Evolutionary conservation across 768 basidiomycete species (phyloP).

Genomic region (Pholiota molesta): DNA sequence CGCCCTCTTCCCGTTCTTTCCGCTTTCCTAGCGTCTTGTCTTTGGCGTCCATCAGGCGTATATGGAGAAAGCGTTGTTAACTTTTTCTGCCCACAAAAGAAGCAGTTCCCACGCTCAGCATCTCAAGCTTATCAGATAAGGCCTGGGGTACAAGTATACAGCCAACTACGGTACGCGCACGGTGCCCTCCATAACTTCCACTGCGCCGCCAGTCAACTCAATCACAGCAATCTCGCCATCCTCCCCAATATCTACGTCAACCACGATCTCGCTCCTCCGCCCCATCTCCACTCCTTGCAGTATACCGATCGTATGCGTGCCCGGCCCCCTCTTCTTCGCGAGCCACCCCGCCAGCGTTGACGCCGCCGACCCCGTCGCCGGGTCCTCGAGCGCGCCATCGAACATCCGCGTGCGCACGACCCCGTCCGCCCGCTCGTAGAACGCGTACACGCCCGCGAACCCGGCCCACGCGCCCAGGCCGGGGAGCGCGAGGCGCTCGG

Average conservation of each 20-base stretch:
- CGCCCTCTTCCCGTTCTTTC: conserved; percentile 22
- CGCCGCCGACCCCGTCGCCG: conserved; percentile 50
- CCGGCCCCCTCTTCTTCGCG: conserved; percentile 36
- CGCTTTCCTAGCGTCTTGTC: conserved; percentile 22
- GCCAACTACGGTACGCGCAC: not conserved
- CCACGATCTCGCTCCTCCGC: conserved; percentile 42
- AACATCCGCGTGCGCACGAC: conserved; percentile 45
- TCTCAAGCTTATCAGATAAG: not conserved
- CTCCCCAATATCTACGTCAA: conserved; percentile 35
- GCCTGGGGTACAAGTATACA: not conserved
- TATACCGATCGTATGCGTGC: conserved; percentile 39
- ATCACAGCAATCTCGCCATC: conserved; percentile 33
- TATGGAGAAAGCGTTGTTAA: not conserved
- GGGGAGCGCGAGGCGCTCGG: conserved; percentile 27
- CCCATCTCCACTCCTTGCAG: conserved; percentile 52
- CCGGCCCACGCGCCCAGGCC: conserved; percentile 43
- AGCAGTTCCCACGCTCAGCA: not conserved
- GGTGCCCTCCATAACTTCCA: conserved; percentile 42
- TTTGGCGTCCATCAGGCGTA: not conserved
- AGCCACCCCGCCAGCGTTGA: conserved; percentile 46
- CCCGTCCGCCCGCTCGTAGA: conserved; percentile 35
- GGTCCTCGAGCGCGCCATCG: conserved; percentile 41
- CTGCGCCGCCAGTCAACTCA: conserved; percentile 41
- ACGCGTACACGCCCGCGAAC: conserved; percentile 40
- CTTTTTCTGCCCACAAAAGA: not conserved